Evolutionary conservation across 2,329 filamentous ascomycete species (phyloP).

Genomic region (Pezicula carpinea): DNA sequence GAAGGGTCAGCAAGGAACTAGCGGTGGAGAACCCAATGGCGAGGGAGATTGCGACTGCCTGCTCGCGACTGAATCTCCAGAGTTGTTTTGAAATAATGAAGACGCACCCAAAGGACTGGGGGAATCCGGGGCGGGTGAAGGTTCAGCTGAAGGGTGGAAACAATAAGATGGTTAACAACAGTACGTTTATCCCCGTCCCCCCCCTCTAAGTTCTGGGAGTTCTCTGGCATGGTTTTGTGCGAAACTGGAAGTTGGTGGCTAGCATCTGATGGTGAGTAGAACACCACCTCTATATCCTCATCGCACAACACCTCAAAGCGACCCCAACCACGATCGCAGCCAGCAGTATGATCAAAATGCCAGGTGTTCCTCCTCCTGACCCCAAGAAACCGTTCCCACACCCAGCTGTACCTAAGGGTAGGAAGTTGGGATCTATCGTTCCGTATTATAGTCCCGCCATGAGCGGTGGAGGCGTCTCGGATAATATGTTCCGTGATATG

Average conservation of each 20-base stretch:
- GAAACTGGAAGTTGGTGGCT: conserved; percentile 10
- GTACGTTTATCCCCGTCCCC: conserved; percentile 34
- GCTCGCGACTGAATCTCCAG: conserved; percentile 63
- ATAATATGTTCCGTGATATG: conserved; percentile 94
- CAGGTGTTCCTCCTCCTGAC: conserved; percentile 61
- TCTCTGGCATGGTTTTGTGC: not conserved
- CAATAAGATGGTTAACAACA: conserved; percentile 57
- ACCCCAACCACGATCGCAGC: conserved; percentile 73
- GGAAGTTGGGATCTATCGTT: conserved; percentile 82
- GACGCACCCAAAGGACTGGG: conserved; percentile 94
- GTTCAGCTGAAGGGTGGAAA: conserved; percentile 64
- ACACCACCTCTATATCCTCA: conserved; percentile 80
- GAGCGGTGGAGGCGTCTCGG: conserved; percentile 87
- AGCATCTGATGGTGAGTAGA: conserved; percentile 41
- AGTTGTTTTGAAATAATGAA: conserved; percentile 88
- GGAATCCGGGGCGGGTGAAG: conserved; percentile 86
- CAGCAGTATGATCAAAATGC: conserved; percentile 67
- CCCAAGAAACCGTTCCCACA: conserved; percentile 64
- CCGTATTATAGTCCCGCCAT: conserved; percentile 86
- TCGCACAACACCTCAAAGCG: conserved; percentile 69
- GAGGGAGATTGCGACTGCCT: conserved; percentile 83
- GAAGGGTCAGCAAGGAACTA: conserved; percentile 67
- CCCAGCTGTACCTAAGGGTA: conserved; percentile 75
- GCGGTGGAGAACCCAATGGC: conserved; percentile 85
- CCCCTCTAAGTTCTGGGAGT: too few species aligned